A percentile compares a stretch with the other conserved stretches of the same genome.
These are phyloP conservation scores for Trichocladium antarcticum DNA, from an alignment of 495 filamentous ascomycete genomes.

Conservation along the genomic window DNA sequence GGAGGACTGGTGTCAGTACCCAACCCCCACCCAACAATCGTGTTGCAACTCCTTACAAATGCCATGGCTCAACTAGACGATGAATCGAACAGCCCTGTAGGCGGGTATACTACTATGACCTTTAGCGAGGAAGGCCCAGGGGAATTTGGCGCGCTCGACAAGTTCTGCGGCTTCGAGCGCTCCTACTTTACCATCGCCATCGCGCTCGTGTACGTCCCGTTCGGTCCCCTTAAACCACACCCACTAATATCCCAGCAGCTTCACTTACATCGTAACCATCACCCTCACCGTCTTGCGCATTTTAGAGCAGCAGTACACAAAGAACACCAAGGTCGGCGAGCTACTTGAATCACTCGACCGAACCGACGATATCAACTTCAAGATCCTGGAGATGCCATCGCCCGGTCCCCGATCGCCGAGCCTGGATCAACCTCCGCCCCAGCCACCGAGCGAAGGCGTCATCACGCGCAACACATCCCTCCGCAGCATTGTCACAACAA, in stretches of 20 bases:
- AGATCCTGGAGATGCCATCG: constrained; percentile 10
- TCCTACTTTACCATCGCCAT: constrained; percentile 26
- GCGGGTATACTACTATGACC: constrained; percentile 16
- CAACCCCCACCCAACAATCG: not conserved
- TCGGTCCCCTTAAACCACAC: not conserved
- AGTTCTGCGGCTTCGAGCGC: constrained; percentile 27
- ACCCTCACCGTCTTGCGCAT: constrained; percentile 23
- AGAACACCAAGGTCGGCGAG: constrained; percentile 15
- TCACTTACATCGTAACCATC: constrained; percentile 31
- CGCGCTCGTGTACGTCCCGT: constrained; percentile 24
- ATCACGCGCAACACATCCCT: constrained; percentile 25
- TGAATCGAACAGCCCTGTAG: not conserved
- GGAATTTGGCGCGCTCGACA: constrained; percentile 23
- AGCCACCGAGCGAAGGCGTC: constrained; percentile 24
- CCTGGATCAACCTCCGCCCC: constrained; percentile 1
- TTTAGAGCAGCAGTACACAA: constrained; percentile 22
- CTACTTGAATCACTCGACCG: constrained; percentile 19
- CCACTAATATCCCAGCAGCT: constrained; percentile 12
- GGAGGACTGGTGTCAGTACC: constrained; percentile 11
- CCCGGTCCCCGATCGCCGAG: not conserved
- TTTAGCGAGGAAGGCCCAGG: constrained; percentile 20
- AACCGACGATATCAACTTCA: constrained; percentile 19
- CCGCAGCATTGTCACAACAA: constrained; percentile 22
- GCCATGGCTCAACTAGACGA: constrained; percentile 5
- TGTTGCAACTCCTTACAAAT: not conserved